Conservation (phyloP, 148 eudicot species). For the Fallopia convolvulus region DNA sequence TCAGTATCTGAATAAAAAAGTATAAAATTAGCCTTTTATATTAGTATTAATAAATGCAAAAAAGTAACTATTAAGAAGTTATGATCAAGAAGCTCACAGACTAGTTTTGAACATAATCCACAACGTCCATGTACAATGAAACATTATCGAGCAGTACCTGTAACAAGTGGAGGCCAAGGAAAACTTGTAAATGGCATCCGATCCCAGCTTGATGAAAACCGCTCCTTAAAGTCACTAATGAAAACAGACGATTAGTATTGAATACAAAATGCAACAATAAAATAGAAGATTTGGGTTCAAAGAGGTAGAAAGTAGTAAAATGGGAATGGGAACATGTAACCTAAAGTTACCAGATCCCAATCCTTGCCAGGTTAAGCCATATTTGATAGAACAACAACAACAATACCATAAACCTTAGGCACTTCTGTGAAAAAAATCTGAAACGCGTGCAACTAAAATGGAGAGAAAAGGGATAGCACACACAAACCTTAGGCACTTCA, state of each 20-base stretch:
- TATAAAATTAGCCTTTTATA: neutral
- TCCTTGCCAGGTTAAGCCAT: neutral
- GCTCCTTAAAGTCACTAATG: conserved; percentile 45
- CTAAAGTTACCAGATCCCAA: neutral
- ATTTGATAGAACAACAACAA: neutral
- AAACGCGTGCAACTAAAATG: neutral
- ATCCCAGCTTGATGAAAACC: conserved; percentile 39
- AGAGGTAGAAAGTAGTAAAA: neutral
- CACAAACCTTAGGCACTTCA: conserved; percentile 47
- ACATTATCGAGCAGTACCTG: conserved; percentile 37
- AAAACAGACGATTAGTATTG: neutral
- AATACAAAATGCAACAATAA: neutral
- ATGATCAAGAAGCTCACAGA: neutral
- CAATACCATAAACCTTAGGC: no score
- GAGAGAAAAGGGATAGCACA: conserved; percentile 9
- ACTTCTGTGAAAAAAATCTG: neutral
- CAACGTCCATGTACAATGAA: neutral
- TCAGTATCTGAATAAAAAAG: conserved; percentile 44
- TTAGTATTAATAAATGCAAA: neutral
- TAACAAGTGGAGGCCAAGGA: conserved; percentile 59
- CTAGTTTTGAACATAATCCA: neutral
- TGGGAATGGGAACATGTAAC: neutral
- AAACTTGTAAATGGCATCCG: conserved; percentile 75
- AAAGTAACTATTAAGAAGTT: neutral
- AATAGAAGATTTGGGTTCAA: neutral